Evolutionary conservation across 2,329 filamentous ascomycete species (phyloP), one percentile per base, ranked within the genome.

Genomic region (Colletotrichum cuscutae): DNA sequence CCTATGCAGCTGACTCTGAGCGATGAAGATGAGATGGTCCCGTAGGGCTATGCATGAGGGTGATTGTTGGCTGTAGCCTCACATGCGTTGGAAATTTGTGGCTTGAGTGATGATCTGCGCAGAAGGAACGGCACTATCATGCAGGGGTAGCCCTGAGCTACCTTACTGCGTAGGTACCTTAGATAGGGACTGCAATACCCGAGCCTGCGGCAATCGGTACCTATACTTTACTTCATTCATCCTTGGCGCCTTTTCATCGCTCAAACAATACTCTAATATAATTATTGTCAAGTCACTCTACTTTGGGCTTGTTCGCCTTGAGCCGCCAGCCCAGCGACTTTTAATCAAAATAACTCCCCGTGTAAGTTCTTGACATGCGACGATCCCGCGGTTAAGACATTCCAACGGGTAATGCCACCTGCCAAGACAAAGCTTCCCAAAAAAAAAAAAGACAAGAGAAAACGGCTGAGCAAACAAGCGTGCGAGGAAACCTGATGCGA

Each of bases 51-150:
- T 42, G 71, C 60, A 70, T 70, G 60, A 65, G 69, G 66, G 69
- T 35, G 59, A 56, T n/a, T 28, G 62, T 42, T 46, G 53, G 70
- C 53, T 61, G 66, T 57, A 58, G 71, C 64, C 57, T 68, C 57
- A 62, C 52, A 42, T 68, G 58, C 26, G 37, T 64, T 11, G 65
- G 66, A 60, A 61, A 65, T 65, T 46, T 61, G 70, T 72, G 71
- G 71, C 71, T 73, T 73, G 60, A 56, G 67, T 37, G 56, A 65
- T 52, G 71, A 73, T 73, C 71, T 73, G 71, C 71, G 52, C 46
- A 42, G 66, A 65, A 64, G 46, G 60, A 54, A 62, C 35, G 61
- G 60, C 28, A 49, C 42, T 42, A 19, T 49, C 42, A 60, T 65
- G 67, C 66, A 73, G 61, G 70, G 71, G 56, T 64, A 24, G 28